Evolutionary conservation across 305 asterid genomes (phyloP).

Genomic region (Fraxinus sp.): DNA sequence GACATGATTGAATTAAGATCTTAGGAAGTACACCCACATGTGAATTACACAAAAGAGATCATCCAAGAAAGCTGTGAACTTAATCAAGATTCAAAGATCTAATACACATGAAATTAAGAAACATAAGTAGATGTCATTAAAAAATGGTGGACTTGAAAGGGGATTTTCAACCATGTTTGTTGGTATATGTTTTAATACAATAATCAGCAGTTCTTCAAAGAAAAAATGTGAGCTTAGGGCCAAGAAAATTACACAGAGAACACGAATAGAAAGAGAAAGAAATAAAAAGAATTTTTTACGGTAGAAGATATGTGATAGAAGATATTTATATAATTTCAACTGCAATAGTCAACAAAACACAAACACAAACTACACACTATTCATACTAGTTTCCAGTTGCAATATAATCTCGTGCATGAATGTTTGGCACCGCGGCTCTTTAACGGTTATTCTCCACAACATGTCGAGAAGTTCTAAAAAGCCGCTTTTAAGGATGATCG

Average conservation of each 20-base stretch:
- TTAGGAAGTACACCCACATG: no score
- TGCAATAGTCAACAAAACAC: not conserved
- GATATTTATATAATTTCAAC: no score
- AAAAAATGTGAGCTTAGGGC: conserved; percentile 25
- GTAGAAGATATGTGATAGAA: no score
- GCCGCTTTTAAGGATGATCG: not conserved
- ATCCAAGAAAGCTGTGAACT: conserved; percentile 33
- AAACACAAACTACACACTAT: not conserved
- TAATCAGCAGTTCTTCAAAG: conserved; percentile 10
- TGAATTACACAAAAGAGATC: not conserved
- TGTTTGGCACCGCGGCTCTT: not conserved
- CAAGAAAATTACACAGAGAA: conserved; percentile 17
- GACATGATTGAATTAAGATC: not conserved
- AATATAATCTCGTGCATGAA: not conserved
- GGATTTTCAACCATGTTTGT: conserved; percentile 46
- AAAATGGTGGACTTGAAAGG: conserved; percentile 43
- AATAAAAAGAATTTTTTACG: no score
- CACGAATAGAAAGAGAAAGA: conserved; percentile 12
- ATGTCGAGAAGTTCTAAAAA: not conserved
- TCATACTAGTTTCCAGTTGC: not conserved
- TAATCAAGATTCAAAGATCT: conserved; percentile 21
- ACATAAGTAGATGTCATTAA: not conserved
- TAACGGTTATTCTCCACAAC: not conserved
- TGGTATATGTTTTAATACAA: not conserved
- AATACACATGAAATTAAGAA: not conserved